Percentiles rank a stretch among this genome's conserved stretches.
Conservation (phyloP, 331 rosid species). For the Phaseolus coccineus region DNA sequence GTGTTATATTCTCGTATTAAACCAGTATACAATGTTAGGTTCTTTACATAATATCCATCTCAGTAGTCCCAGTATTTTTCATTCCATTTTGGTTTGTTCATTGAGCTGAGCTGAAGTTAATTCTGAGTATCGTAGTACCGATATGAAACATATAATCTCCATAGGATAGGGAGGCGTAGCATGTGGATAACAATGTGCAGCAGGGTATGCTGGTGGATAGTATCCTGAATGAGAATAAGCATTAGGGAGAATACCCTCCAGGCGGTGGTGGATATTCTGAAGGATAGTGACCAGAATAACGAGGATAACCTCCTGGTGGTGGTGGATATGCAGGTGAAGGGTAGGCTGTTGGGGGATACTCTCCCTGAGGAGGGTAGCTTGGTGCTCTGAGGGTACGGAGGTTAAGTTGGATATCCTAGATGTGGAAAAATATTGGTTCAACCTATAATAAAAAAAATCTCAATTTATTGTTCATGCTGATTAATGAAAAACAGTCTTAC, state of each 20-base stretch:
- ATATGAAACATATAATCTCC: too few relatives aligned
- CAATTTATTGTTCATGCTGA: neutral
- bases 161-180: slow-evolving; percentile 38
- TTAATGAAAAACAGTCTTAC: neutral
- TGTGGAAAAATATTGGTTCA: slow-evolving; percentile 58
- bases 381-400: slow-evolving; percentile 57
- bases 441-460: slow-evolving; percentile 7
- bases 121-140: too few relatives aligned
- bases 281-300: neutral
- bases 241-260: slow-evolving; percentile 21
- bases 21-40: too few relatives aligned
- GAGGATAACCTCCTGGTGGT: slow-evolving; percentile 46
- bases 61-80: too few relatives aligned
- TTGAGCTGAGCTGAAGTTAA: too few relatives aligned
- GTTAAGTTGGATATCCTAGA: slow-evolving; percentile 55
- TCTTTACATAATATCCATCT: too few relatives aligned
- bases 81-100: too few relatives aligned
- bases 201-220: slow-evolving; percentile 53
- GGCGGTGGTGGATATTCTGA: slow-evolving; percentile 55
- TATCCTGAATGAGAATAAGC: slow-evolving; percentile 61
- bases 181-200: slow-evolving; percentile 46
- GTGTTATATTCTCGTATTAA: too few relatives aligned
- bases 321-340: slow-evolving; percentile 56
- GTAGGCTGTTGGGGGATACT: slow-evolving; percentile 53
- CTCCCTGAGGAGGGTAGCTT: slow-evolving; percentile 49